Evolutionary conservation across 352 stramenopile genomes (phyloP), one percentile per base, ranked within the genome.

Genomic region (Phytophthora aleatoria): DNA sequence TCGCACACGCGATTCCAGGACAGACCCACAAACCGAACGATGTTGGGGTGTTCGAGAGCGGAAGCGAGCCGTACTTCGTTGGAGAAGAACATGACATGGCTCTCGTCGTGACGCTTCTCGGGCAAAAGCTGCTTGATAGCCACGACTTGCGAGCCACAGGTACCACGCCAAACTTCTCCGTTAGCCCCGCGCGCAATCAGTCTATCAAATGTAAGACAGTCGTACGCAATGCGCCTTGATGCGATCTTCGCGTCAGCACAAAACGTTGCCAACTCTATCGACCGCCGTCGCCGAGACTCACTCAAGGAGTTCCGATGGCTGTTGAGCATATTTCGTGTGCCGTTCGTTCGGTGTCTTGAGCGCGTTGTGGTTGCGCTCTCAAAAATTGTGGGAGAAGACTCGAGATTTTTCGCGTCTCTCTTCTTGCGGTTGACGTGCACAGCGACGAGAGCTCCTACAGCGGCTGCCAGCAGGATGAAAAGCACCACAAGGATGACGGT

Each of bases 1-100:
- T 92, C 79, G 0, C 73, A 70, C 4, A 88, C 54, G 10, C 61
- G 64, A 10, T 66, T 72, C 83, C 83, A 92, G n/a, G 81, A 75
- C 2, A 90, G 35, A 3, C 83, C 78, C 13, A 90, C 71, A 47
- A 90, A 91, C 5, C 67, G 73, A 24, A 90, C 83, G n/a, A 91
- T 89, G 57, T 88, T 89, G 2, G 79, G 80, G 31, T 91, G 83
- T 2, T 79, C 76, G 0, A 91, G 62, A 27, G 65, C 58, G 0
- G 83, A 74, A 0, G 73, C 75, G 0, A 91, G 67, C 0, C 77
- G 70, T 9, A 90, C 78, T 36, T 91, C 83, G 13, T 79, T 71
- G 16, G 78, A 61, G 24, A 92, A 92, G 7, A 76, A 36, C 56
- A 75, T 75, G 35, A 89, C 63, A 10, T 76, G 70, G 3, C 35